Conservation (phyloP, 148 eudicot species). For the Fagopyrum tataricum region DNA sequence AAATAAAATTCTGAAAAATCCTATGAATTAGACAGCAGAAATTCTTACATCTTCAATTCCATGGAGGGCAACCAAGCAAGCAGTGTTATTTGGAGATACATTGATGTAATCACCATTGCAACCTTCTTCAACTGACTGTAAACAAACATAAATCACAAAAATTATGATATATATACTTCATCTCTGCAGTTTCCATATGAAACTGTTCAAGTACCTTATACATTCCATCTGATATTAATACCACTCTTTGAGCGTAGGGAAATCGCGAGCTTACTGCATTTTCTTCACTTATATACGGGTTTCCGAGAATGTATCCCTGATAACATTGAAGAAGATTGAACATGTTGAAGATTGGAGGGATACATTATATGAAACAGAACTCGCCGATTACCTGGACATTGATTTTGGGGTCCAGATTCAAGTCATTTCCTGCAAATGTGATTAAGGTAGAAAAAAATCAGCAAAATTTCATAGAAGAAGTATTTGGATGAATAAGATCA, state of each 20-base stretch:
- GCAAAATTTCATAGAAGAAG: background rate
- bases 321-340: background rate
- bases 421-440: conserved; percentile 1
- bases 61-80: conserved; percentile 1
- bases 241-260: conserved; percentile 24
- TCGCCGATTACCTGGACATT: conserved; percentile 3
- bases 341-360: background rate
- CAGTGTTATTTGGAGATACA: conserved; percentile 5
- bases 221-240: conserved; percentile 28
- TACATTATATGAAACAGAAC: background rate
- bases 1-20: background rate
- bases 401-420: background rate
- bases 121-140: conserved; percentile 20
- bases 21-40: background rate
- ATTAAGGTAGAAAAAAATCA: background rate
- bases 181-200: background rate
- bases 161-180: background rate
- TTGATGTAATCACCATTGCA: conserved; percentile 12
- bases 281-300: conserved; percentile 14
- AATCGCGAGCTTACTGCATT: background rate
- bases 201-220: conserved; percentile 19
- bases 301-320: conserved; percentile 34
- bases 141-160: background rate
- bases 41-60: conserved; percentile 10
- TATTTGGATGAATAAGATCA: background rate